Evolutionary conservation across 257 asterid genomes (phyloP), one percentile per base, ranked within the genome.

Genomic region (Cynanchum wilfordii): DNA sequence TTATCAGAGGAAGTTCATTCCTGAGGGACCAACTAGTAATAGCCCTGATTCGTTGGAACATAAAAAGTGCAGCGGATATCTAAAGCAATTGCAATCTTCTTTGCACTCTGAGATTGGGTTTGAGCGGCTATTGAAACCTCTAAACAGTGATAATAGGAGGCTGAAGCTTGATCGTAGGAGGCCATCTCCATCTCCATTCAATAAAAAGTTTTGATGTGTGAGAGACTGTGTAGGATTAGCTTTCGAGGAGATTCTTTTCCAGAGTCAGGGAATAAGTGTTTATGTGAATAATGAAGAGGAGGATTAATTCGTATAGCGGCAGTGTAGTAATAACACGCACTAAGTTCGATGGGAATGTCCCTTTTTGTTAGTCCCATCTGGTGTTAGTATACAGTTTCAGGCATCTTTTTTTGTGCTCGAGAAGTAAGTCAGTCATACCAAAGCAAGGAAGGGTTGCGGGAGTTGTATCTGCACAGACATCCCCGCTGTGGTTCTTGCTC

Each of bases 71-170:
- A 78, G 42, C 47, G 89, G 84, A 58, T 87, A 83, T 60, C 84
- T 89, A 17, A 83, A 74, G 73, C 83, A 82, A 30, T 79, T 89
- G 75, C 86, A 84, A 30, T 70, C 84, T 9, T 73, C 78, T 13
- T 82, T 88, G 44, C 81, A 78, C 22, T 78, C 89, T 5, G 91
- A 89, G 70, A 79, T 86, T 55, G 89, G 82, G 76, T 77, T 69
- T 1, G 82, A 84, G 51, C 81, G 85, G 52, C 44, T 66, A 11
- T 71, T 85, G 74, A 85, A 76, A 79, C 87, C 90, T 17, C 77
- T 79, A 10, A 82, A 77, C 40, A 55, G 80, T 2, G 82, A 80
- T 40, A 66, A 56, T 24, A 44, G 83, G 77, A 84, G 77, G 79
- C 49, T 62, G 68, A 84, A 75, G 71, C 30, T 73, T 62, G 85